Percentiles rank a stretch among this genome's conserved stretches.
Conservation (phyloP, 1,284 basidiomycete genomes). For the Kalmanozyma brasiliensis region DNA sequence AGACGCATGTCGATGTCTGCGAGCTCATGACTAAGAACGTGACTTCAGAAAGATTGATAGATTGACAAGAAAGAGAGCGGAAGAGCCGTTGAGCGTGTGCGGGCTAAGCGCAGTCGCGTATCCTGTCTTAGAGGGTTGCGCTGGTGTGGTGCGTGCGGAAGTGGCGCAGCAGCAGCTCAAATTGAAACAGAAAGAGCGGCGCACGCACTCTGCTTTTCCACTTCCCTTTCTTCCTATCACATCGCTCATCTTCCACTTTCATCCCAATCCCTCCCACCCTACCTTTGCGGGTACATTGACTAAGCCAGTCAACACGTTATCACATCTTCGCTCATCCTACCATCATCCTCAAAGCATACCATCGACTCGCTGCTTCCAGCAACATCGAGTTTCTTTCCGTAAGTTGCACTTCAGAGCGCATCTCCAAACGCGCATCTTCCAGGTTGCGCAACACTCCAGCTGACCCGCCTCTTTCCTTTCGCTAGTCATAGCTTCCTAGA, state of each 20-base stretch:
- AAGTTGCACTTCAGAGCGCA: not conserved
- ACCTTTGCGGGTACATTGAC: not conserved
- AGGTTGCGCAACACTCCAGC: not conserved
- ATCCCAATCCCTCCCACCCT: conserved; percentile 1
- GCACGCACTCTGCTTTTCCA: conserved; percentile 2
- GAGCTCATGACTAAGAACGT: too few species aligned
- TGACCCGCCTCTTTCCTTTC: conserved; percentile 3
- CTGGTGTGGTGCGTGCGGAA: too few species aligned
- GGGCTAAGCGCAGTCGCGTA: too few species aligned
- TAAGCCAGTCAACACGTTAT: not conserved
- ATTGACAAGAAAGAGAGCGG: too few species aligned
- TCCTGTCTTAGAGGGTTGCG: too few species aligned
- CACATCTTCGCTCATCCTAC: not conserved
- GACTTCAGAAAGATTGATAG: too few species aligned
- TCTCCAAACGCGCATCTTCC: not conserved
- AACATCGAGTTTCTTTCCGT: conserved; percentile 13
- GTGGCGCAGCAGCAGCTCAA: not conserved
- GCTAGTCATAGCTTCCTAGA: conserved; percentile 15
- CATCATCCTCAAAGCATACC: conserved; percentile 19
- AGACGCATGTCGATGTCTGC: not conserved
- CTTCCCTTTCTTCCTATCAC: conserved; percentile 4
- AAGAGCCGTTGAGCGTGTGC: conserved; percentile 1
- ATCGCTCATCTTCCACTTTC: conserved; percentile 13
- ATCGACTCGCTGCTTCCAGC: conserved; percentile 13
- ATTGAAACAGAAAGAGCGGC: conserved; percentile 3